Evolutionary conservation across 495 filamentous ascomycete species (phyloP).

Genomic region (Paragyromitra xinjiangensis): DNA sequence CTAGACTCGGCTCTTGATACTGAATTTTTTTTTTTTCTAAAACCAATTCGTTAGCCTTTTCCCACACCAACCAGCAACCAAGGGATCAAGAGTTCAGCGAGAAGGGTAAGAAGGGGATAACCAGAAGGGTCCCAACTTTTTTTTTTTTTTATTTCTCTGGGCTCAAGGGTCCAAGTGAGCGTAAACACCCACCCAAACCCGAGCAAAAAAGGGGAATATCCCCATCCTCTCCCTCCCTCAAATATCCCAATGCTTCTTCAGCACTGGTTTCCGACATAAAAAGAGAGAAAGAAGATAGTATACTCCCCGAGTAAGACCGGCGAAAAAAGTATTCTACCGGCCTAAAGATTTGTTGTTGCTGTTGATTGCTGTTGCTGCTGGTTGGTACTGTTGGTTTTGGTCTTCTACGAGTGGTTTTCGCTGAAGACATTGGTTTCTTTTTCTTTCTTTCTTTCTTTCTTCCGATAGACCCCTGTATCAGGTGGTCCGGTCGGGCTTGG

Average conservation of each 20-base stretch:
- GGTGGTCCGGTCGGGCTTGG: too few relatives aligned
- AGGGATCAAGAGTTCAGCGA: not conserved
- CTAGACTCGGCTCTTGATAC: not conserved
- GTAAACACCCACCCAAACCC: not conserved
- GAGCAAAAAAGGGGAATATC: not conserved
- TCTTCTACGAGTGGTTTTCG: too few relatives aligned
- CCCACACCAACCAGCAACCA: not conserved
- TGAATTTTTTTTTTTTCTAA: conserved; percentile 1
- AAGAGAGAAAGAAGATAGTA: too few relatives aligned
- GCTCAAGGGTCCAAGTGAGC: not conserved
- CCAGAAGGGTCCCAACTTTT: not conserved
- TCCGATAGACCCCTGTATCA: not conserved
- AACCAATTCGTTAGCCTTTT: not conserved
- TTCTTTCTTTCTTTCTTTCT: not conserved
- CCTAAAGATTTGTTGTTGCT: not conserved
- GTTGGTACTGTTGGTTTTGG: not conserved
- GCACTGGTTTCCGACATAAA: too few relatives aligned
- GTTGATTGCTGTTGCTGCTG: not conserved
- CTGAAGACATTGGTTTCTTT: not conserved
- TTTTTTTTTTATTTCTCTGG: conserved; percentile 26
- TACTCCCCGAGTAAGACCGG: too few relatives aligned
- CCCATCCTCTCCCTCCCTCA: not conserved
- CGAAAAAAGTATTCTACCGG: not conserved
- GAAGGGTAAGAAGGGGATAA: not conserved
- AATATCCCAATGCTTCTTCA: not conserved